Conservation (phyloP, 1,284 basidiomycete genomes). For the Ganoderma boninense region DNA sequence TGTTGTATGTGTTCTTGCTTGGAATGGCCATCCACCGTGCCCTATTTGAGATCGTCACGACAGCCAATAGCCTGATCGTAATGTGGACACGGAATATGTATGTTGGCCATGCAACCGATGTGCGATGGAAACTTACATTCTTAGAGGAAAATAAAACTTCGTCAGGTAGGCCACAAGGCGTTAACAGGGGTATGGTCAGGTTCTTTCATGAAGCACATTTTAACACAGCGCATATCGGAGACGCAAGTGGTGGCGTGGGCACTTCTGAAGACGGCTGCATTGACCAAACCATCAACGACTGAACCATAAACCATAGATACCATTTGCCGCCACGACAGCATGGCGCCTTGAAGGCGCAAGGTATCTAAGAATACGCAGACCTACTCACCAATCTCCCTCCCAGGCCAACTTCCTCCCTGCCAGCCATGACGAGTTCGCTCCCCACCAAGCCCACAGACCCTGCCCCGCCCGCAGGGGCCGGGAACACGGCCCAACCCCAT, state of each 20-base stretch:
- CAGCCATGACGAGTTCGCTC: constrained; percentile 41
- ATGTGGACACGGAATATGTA: no score
- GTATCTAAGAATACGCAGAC: background rate
- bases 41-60: background rate
- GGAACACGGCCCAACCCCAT: constrained; percentile 12
- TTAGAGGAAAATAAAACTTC: no score
- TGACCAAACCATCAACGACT: no score
- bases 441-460: constrained; percentile 43
- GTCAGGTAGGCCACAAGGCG: no score
- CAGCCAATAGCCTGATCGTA: background rate
- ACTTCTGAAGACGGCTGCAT: background rate
- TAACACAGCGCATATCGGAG: background rate
- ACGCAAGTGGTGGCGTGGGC: background rate
- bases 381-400: background rate
- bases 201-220: no score
- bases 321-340: background rate
- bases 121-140: no score
- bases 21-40: background rate
- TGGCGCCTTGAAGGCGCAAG: background rate
- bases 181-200: no score
- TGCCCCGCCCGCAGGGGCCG: no score
- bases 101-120: no score
- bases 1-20: background rate
- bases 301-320: background rate
- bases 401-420: constrained; percentile 12